phyloP scores from a whole-genome alignment of 2,329 filamentous ascomycete species.

The Aspergillus viridinutans region DNA sequence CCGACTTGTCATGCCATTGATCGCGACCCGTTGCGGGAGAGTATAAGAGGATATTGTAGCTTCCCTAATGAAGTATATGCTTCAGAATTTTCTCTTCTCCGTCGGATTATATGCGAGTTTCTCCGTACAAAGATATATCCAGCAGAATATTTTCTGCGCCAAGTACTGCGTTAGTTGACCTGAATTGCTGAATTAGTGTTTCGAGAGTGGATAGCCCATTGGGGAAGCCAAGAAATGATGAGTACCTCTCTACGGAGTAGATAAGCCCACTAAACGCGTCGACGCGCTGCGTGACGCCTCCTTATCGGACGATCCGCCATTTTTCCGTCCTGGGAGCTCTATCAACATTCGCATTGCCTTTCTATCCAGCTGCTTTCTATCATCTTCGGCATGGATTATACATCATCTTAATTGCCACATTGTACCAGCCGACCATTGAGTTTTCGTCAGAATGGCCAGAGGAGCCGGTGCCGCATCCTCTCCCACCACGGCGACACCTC shows the following conservation, averaged over 20 bases:
- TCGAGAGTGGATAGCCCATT: not conserved
- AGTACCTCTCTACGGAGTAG: not conserved
- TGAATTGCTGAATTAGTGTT: not conserved
- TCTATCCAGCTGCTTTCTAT: not conserved
- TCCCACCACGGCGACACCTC: conserved; percentile 32
- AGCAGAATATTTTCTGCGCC: not conserved
- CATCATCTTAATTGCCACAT: not conserved
- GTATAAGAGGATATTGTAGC: too few relatives aligned
- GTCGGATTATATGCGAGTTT: not conserved
- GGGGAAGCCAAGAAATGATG: conserved; percentile 7
- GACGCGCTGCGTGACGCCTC: conserved; percentile 27
- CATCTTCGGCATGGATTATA: not conserved
- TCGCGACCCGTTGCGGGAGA: too few relatives aligned
- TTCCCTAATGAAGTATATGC: not conserved
- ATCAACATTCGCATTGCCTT: not conserved
- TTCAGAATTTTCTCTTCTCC: not conserved
- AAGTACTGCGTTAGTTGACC: not conserved
- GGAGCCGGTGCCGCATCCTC: conserved; percentile 33
- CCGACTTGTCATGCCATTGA: not conserved
- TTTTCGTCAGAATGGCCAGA: conserved; percentile 33
- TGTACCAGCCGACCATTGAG: not conserved
- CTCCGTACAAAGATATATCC: not conserved
- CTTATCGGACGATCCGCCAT: conserved; percentile 16
- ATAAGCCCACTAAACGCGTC: conserved; percentile 36
- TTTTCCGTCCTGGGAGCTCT: conserved; percentile 1